Evolutionary conservation across 108 stramenopile species (phyloP).

Genomic region (Stephanodiscus triporus): DNA sequence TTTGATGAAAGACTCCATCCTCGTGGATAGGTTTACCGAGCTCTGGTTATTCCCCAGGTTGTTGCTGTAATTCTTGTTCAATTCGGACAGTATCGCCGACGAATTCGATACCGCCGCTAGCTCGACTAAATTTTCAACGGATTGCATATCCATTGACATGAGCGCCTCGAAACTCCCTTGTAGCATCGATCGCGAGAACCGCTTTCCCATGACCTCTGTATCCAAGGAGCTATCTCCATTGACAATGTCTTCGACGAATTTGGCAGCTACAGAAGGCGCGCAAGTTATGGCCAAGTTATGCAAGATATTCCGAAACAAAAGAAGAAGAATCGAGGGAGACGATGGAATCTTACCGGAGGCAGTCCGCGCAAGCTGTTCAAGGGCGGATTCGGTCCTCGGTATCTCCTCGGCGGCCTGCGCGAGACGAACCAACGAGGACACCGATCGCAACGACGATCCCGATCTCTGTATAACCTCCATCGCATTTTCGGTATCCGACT

Average conservation of each 20-base stretch:
- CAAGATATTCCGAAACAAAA: neutral
- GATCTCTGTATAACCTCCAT: constrained; percentile 12
- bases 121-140: constrained; percentile 87
- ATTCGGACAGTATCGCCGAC: constrained; percentile 24
- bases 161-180: constrained; percentile 85
- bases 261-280: constrained; percentile 28
- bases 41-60: neutral
- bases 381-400: constrained; percentile 30
- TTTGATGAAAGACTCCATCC: constrained; percentile 77
- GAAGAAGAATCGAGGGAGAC: neutral
- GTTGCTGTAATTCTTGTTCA: constrained; percentile 14
- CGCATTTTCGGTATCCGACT: constrained; percentile 19
- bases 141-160: constrained; percentile 87
- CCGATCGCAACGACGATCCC: constrained; percentile 1
- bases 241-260: constrained; percentile 59
- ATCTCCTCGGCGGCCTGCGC: constrained; percentile 53
- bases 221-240: constrained; percentile 59
- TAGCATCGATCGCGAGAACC: constrained; percentile 64
- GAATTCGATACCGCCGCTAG: constrained; percentile 46
- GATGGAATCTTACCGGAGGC: constrained; percentile 51
- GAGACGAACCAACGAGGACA: constrained; percentile 32
- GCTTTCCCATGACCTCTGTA: constrained; percentile 47
- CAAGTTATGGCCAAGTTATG: neutral
- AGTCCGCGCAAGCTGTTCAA: constrained; percentile 77
- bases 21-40: constrained; percentile 27